These are phyloP conservation scores for Bruguiera sexangula DNA, from an alignment of 345 rosid species.

Conservation along the genomic window DNA sequence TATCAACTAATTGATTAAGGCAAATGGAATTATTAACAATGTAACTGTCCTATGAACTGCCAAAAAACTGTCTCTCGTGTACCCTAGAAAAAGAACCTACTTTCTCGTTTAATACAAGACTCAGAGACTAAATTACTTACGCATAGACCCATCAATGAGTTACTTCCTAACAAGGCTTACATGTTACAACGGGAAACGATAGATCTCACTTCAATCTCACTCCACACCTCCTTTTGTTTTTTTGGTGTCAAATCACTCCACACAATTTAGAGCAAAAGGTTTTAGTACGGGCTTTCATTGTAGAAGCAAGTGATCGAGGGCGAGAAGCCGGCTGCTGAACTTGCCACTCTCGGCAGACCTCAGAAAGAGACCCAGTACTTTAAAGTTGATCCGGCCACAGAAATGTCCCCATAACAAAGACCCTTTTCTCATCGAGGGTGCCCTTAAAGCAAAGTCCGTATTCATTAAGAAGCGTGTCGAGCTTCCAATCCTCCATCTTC, in stretches of 20 bases:
- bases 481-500: constrained; percentile 49
- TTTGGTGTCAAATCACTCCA: neutral
- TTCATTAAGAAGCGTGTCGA: constrained; percentile 48
- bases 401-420: constrained; percentile 48
- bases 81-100: no score
- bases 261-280: neutral
- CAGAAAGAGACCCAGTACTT: neutral
- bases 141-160: no score
- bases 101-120: no score
- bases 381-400: constrained; percentile 50
- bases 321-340: neutral
- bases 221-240: neutral
- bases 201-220: neutral
- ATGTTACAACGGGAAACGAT: neutral
- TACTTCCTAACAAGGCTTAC: neutral
- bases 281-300: neutral
- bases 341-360: neutral
- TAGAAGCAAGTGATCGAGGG: no score
- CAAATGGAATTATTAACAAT: no score
- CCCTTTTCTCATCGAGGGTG: constrained; percentile 44
- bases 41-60: no score
- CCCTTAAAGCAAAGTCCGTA: constrained; percentile 46
- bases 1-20: no score
- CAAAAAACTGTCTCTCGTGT: no score
- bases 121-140: no score